Percentiles rank a stretch among this genome's conserved stretches.
Conservation (phyloP, 306 rosid genomes). For the Lathyrus tuberosus region DNA sequence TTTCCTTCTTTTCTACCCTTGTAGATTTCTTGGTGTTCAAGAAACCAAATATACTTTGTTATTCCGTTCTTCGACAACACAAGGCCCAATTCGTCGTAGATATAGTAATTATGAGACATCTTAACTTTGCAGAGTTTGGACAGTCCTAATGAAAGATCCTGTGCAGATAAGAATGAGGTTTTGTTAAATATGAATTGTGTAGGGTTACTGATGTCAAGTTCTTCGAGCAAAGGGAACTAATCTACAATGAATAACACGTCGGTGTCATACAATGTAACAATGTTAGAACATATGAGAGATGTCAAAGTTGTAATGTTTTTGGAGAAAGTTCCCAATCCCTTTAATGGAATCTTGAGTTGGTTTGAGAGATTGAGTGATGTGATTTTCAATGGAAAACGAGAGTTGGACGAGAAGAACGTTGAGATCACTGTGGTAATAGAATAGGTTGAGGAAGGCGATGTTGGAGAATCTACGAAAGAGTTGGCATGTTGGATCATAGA, state of each 20-base stretch:
- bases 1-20: too few relatives aligned
- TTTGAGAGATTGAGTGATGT: constrained; percentile 35
- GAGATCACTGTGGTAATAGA: not conserved
- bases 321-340: constrained; percentile 44
- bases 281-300: not conserved
- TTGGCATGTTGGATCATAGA: not conserved
- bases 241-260: constrained; percentile 45
- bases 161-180: constrained; percentile 9
- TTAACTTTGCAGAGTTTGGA: constrained; percentile 53
- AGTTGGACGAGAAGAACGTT: constrained; percentile 47
- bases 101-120: constrained; percentile 51
- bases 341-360: constrained; percentile 11
- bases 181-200: not conserved
- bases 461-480: not conserved
- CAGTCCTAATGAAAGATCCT: constrained; percentile 39
- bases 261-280: constrained; percentile 9
- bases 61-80: too few relatives aligned
- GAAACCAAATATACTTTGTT: too few relatives aligned
- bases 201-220: constrained; percentile 62
- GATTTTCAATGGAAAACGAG: constrained; percentile 31
- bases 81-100: too few relatives aligned
- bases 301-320: not conserved
- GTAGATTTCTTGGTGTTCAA: too few relatives aligned
- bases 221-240: constrained; percentile 55
- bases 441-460: not conserved